Conservation (phyloP, 306 rosid genomes). For the Castanea sativa region DNA sequence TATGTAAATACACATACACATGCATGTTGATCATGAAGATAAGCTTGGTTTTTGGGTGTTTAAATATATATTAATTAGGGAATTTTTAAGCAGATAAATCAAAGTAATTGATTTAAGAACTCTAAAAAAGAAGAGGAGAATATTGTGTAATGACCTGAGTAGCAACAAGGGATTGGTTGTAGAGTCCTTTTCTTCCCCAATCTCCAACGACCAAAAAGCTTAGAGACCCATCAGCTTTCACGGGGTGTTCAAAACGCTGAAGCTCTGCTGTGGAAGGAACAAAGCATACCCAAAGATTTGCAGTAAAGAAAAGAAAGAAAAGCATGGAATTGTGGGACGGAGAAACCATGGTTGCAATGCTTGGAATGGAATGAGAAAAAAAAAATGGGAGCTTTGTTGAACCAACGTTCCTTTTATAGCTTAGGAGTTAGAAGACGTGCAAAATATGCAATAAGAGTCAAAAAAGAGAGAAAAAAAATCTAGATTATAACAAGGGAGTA, state of each 20-base stretch:
- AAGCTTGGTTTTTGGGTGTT: no score
- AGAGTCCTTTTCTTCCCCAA: slow-evolving; percentile 71
- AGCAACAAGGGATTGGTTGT: slow-evolving; percentile 67
- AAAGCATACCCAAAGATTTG: slow-evolving; percentile 1
- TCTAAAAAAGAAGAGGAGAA: not conserved
- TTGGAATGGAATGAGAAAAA: not conserved
- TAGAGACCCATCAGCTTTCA: slow-evolving; percentile 44
- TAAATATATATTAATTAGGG: no score
- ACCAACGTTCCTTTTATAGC: not conserved
- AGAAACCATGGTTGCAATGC: not conserved
- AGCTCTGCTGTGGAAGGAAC: slow-evolving; percentile 23
- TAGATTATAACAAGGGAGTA: not conserved
- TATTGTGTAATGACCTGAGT: slow-evolving; percentile 34
- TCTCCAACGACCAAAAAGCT: slow-evolving; percentile 66
- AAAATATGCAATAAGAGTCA: not conserved
- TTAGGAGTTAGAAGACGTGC: not conserved
- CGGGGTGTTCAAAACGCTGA: slow-evolving; percentile 22
- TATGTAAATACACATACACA: no score
- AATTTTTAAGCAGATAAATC: no score
- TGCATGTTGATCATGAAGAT: no score
- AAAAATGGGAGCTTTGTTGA: not conserved
- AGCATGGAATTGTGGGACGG: not conserved
- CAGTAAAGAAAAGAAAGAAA: not conserved
- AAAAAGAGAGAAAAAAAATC: not conserved
- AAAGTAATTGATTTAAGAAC: no score